Base-by-base conservation (phyloP, 2,329 filamentous ascomycete species). In the Diaporthe sp. region DNA sequence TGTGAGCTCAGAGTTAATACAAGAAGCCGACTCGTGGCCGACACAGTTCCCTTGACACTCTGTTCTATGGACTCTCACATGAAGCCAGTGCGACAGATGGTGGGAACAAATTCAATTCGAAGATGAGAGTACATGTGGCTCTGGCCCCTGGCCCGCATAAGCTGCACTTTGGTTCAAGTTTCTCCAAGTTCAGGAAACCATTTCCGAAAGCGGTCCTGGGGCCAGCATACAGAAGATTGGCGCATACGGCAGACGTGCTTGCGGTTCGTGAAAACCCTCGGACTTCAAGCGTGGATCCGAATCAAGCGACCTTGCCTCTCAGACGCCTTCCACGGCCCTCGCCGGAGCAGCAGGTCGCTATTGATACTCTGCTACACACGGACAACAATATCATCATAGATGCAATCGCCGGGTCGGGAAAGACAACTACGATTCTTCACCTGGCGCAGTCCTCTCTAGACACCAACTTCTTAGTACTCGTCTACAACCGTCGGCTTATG, bases 401-500 rank as follows among this genome's bases (percentile, higher is more conserved):
- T 51, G 75, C 75, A 3, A 74, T 73, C 25, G 75, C 75, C 5
- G 75, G 75, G 17, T 76, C 75, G 22, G 75, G 75, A 3, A 76
- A 76, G 57, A 76, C 75, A 3, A 76, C 75, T 7, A 74, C 75
- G 4, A 76, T 76, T 17, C 65, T 74, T 10, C 75, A 76, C 19
- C 67, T 76, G 15, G 75, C 75, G 12, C 57, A 74, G 58, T 49
- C 72, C 12, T 67, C 72, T 39, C 58, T 67, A 19, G 51, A 53
- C 3, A 74, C 59, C 19, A 53, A 34, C 4, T 76, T 76, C 8
- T 34, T 76, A 4, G 75, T 74, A 1, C 75, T 76, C 10, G 75
- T 76, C 31, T 76, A 76, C 65, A 76, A 76, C 12, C 72, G 72
- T 44, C 65, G 75, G 15, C 37, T 76, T n/a, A 76, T 76, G 75